phyloP scores from a whole-genome alignment of 1,139 yeast species.

The Taphrina flavorubra region DNA sequence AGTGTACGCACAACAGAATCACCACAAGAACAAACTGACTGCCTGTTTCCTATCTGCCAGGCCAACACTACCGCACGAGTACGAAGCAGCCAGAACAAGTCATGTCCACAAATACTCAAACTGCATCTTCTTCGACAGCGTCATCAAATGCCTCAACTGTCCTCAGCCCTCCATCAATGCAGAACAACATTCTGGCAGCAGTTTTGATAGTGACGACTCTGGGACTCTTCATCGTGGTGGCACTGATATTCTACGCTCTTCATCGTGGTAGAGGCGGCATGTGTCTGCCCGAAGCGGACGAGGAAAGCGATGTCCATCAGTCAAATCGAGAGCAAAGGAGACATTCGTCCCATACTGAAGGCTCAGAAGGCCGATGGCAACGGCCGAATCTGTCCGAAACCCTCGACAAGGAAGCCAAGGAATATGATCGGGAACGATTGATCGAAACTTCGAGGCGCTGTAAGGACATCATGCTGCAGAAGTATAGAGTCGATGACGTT shows the following conservation, averaged over 20 bases:
- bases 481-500: neutral
- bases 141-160: neutral
- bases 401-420: neutral
- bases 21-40: too few species aligned
- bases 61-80: neutral
- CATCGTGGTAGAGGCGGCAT: neutral
- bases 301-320: neutral
- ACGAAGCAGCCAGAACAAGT: neutral
- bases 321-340: neutral
- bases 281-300: neutral
- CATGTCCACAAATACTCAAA: neutral
- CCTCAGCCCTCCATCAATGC: neutral
- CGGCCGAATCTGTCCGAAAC: neutral
- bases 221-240: slow-evolving; percentile 3
- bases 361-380: neutral
- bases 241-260: slow-evolving; percentile 2
- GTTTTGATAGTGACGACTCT: neutral
- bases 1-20: too few species aligned
- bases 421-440: slow-evolving; percentile 4
- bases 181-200: slow-evolving; percentile 1
- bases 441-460: slow-evolving; percentile 5
- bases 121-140: neutral
- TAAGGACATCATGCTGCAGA: slow-evolving; percentile 15
- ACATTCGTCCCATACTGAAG: neutral
- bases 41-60: too few species aligned